Evolutionary conservation across 129 eudicot genomes (phyloP), one percentile per base, ranked within the genome.

Genomic region (Logfia minima): DNA sequence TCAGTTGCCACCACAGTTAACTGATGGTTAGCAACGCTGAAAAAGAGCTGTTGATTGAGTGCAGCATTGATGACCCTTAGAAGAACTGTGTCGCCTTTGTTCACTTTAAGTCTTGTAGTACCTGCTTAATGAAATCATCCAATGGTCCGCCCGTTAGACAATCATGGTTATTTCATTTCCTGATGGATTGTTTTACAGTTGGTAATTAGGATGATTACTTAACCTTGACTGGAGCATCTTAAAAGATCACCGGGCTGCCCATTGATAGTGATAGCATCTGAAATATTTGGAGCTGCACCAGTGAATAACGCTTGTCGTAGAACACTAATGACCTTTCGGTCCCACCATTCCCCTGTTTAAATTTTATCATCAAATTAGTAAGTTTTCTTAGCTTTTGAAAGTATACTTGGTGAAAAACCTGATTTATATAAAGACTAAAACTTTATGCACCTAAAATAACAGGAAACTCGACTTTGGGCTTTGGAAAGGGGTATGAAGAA

Each of bases 301-400:
- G 90, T 82, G 10, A 79, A 75, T 8, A 77, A 11, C 0, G 88
- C 90, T 60, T 87, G 88, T 17, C 83, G 81, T 37, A 82, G 76
- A 59, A 86, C 86, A 52, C 77, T 83, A 8, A 85, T 82, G 37
- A 85, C 79, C 53, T 87, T 77, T 17, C 83, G 64, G 45, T 92
- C 80, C 96, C 98, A 92, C 98, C 96, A 92, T 80, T 92, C 88
- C 7, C 96, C 98, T 91, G 26, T 22, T 8, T 53, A 4, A 22
- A 16, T 22, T 8, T 29, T 13, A 32, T 19, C 22, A 19, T 31
- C 1, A 29, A 51, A 21, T 0, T 13, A 65, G 28, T 29, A 28
- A 10, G 21, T 69, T 5, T 39, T 41, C 59, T 19, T 2, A 68
- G 4, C 8, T 69, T 8, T 22, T 19, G 11, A 19, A 6, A 0